A percentile compares a stretch with the other conserved stretches of the same genome.
These are phyloP conservation scores for Hemileccinum rubropunctum DNA, from an alignment of 768 basidiomycete genomes.

Conservation along the genomic window DNA sequence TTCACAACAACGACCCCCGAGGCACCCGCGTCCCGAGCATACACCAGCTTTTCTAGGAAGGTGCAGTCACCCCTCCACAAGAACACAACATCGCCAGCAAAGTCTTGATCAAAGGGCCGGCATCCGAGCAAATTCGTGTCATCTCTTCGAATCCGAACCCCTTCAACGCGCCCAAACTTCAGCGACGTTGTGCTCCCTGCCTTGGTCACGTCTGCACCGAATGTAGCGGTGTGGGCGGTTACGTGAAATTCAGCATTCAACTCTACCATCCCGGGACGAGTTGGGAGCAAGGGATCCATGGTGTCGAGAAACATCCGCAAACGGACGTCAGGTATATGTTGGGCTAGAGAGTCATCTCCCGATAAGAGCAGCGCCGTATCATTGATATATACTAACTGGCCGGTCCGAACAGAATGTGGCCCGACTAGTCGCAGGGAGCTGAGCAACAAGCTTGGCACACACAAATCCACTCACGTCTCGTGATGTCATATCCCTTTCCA, in stretches of 20 bases:
- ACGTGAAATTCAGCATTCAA: conserved; percentile 46
- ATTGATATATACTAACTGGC: conserved; percentile 80
- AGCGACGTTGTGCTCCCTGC: conserved; percentile 27
- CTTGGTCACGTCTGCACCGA: conserved; percentile 61
- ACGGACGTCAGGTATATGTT: conserved; percentile 42
- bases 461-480: conserved; percentile 56
- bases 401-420: conserved; percentile 73
- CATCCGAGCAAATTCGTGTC: conserved; percentile 59
- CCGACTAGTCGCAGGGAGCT: conserved; percentile 54
- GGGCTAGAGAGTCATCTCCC: conserved; percentile 20
- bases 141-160: conserved; percentile 55
- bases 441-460: not conserved
- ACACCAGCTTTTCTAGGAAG: conserved; percentile 78
- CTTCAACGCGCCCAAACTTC: conserved; percentile 49
- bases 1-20: conserved; percentile 76
- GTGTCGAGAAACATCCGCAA: conserved; percentile 58
- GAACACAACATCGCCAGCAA: conserved; percentile 55
- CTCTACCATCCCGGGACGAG: conserved; percentile 39
- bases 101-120: conserved; percentile 44
- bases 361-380: conserved; percentile 51
- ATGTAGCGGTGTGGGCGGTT: conserved; percentile 62
- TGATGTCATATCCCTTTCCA: conserved; percentile 82
- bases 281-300: conserved; percentile 45
- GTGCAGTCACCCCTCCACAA: conserved; percentile 80
- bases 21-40: conserved; percentile 69